phyloP scores from a whole-genome alignment of 1,284 basidiomycete species.

The Cutaneotrichosporon sp. region DNA sequence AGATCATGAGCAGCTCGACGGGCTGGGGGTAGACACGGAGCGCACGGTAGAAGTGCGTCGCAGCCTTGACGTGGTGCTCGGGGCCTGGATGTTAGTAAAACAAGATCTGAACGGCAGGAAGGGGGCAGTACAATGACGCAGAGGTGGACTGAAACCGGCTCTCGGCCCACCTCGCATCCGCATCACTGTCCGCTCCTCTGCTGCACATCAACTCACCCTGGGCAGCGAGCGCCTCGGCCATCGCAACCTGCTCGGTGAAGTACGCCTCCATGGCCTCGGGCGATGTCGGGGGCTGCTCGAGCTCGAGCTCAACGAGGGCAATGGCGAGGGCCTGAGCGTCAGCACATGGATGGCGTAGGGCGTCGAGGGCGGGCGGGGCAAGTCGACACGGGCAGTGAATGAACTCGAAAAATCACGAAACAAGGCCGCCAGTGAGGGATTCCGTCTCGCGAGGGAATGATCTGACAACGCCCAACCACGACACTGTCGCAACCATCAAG shows the following conservation, averaged over 20 bases:
- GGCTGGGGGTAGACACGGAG: conserved; percentile 91
- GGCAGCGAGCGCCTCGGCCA: conserved; percentile 76
- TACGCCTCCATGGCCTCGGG: conserved; percentile 75
- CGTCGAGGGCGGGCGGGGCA: too few relatives aligned
- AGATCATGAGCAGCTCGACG: conserved; percentile 84
- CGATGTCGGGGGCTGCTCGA: conserved; percentile 55
- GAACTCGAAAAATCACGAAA: too few relatives aligned
- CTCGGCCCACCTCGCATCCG: not conserved
- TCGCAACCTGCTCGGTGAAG: conserved; percentile 83
- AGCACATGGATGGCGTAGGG: not conserved
- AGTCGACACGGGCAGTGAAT: too few relatives aligned
- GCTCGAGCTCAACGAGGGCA: conserved; percentile 28
- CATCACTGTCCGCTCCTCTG: not conserved
- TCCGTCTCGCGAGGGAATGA: too few relatives aligned
- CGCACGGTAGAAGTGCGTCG: conserved; percentile 86
- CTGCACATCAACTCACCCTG: conserved; percentile 58
- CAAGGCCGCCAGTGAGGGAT: too few relatives aligned
- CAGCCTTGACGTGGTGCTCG: conserved; percentile 68
- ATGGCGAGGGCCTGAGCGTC: conserved; percentile 16
- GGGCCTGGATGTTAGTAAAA: conserved; percentile 57
- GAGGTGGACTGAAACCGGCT: not conserved
- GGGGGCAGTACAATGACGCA: not conserved
- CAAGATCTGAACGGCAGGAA: not conserved
- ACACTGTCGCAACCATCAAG: too few relatives aligned
- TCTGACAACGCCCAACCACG: too few relatives aligned